Percentiles rank a stretch among this genome's conserved stretches.
These are phyloP conservation scores for Bruguiera hainesii DNA, from an alignment of 441 rosid genomes.

Conservation along the genomic window DNA sequence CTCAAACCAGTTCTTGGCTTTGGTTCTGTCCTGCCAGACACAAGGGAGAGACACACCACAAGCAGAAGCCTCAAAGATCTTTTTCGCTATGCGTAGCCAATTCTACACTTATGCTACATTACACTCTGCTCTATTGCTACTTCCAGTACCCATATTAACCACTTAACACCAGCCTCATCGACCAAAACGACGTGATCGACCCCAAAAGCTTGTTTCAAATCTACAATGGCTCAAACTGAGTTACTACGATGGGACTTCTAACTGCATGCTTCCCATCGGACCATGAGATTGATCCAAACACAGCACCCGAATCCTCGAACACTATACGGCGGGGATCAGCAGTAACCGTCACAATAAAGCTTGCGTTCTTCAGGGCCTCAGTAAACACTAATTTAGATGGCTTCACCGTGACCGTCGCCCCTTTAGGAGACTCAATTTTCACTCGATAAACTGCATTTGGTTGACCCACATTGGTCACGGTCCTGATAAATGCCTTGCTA, in stretches of 20 bases:
- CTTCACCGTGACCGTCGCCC: constrained; percentile 37
- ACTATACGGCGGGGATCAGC: constrained; percentile 45
- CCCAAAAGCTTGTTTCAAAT: constrained; percentile 6
- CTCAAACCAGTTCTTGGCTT: constrained; percentile 8
- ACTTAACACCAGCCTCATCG: constrained; percentile 5
- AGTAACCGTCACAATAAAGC: constrained; percentile 50
- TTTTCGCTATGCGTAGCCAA: constrained; percentile 5
- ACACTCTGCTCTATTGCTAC: neutral
- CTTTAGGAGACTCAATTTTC: constrained; percentile 33
- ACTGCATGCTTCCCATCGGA: constrained; percentile 67
- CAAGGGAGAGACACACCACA: constrained; percentile 7
- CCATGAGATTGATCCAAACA: constrained; percentile 72
- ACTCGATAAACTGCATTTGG: constrained; percentile 35
- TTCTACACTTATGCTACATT: constrained; percentile 18
- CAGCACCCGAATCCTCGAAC: constrained; percentile 59
- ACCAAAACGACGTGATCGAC: constrained; percentile 40
- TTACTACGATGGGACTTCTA: constrained; percentile 67
- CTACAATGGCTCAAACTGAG: constrained; percentile 56
- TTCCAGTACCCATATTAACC: neutral
- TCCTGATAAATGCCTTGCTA: constrained; percentile 49
- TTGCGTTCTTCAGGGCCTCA: constrained; percentile 43
- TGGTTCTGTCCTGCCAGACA: constrained; percentile 12
- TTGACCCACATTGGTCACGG: constrained; percentile 64
- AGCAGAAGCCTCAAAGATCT: neutral
- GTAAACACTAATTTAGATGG: constrained; percentile 53